Evolutionary conservation across 441 rosid species (phyloP).

Genomic region (Erysimum pusillum): DNA sequence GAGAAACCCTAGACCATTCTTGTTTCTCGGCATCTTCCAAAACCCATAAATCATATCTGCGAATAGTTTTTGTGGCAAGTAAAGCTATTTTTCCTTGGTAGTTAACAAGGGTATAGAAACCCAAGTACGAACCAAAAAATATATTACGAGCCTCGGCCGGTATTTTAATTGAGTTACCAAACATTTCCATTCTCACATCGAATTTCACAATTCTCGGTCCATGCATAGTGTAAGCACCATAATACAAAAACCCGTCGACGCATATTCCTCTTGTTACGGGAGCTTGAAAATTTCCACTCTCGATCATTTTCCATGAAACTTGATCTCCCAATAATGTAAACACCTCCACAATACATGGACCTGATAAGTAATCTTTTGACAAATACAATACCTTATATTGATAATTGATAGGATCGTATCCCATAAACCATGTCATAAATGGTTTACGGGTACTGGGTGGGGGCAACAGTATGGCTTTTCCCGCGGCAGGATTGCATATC

Average conservation of each 20-base stretch:
- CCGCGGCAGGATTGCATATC: neutral
- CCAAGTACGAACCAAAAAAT: neutral
- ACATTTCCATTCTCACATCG: conserved; percentile 1
- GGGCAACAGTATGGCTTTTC: neutral
- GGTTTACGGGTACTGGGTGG: neutral
- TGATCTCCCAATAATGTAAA: neutral
- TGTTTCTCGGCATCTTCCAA: neutral
- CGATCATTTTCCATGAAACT: neutral
- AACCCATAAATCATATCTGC: neutral
- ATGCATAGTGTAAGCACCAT: neutral
- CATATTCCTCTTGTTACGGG: conserved; percentile 1
- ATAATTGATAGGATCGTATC: neutral
- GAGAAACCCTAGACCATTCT: neutral
- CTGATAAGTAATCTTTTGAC: neutral
- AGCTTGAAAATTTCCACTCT: neutral
- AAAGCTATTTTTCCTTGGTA: conserved; percentile 11
- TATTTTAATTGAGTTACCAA: neutral
- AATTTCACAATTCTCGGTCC: neutral
- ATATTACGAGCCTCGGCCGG: neutral
- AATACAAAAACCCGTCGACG: neutral
- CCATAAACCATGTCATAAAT: conserved; percentile 6
- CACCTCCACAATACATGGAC: neutral
- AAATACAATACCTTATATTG: neutral
- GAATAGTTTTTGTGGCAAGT: neutral
- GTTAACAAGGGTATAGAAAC: neutral